These are phyloP conservation scores for Aspergillus heteromorphus DNA, from an alignment of 495 filamentous ascomycete genomes.

Conservation along the genomic window DNA sequence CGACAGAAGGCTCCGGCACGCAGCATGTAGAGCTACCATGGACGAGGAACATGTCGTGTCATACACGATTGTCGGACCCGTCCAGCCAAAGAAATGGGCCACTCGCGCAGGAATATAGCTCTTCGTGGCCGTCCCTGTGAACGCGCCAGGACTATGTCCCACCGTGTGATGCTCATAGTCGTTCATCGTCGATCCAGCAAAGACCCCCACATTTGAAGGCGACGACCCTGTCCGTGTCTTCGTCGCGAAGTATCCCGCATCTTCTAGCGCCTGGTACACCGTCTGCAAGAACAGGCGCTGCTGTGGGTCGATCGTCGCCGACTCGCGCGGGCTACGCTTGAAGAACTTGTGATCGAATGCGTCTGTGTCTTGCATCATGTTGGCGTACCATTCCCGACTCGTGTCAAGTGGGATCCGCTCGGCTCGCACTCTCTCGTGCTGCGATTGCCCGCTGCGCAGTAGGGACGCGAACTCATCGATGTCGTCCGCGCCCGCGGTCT, in stretches of 20 bases:
- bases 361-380: not conserved
- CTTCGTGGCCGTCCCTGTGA: not conserved
- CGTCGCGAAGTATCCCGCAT: not conserved
- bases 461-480: too few relatives aligned
- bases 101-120: too few relatives aligned
- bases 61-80: conserved; percentile 26
- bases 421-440: too few relatives aligned
- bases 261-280: not conserved
- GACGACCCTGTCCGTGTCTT: not conserved
- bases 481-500: too few relatives aligned
- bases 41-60: conserved; percentile 32
- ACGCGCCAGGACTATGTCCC: not conserved
- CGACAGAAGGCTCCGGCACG: not conserved
- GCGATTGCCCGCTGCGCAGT: too few relatives aligned
- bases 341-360: not conserved
- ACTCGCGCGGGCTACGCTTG: not conserved
- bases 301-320: not conserved
- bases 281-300: not conserved
- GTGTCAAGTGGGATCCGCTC: too few relatives aligned
- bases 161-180: not conserved
- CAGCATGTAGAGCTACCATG: not conserved
- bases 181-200: not conserved
- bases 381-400: not conserved
- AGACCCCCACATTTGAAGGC: not conserved
- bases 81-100: conserved; percentile 37